Evolutionary conservation across 148 eudicot genomes (phyloP), one percentile per base, ranked within the genome.

Genomic region (Rhododendron molle): DNA sequence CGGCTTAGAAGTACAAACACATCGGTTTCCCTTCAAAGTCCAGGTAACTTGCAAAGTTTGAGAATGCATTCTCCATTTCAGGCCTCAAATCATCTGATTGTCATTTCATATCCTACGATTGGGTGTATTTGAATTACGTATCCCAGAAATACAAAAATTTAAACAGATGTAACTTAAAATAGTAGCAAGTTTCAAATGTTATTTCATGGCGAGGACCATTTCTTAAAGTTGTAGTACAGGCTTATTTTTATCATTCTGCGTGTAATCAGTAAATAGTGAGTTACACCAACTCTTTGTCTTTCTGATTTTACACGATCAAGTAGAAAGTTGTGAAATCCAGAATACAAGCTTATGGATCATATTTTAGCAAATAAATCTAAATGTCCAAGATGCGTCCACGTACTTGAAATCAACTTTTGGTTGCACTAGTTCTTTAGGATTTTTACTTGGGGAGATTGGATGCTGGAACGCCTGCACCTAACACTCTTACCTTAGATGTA

Each of bases 11-110:
- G 90, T 92, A 73, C 81, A 86, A 62, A 92, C 93, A 2, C 89
- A 86, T 82, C 92, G 93, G 36, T 92, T 92, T 83, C 88, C 93
- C 65, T 92, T 92, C 86, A 92, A 90, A 90, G 86, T 77, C 84
- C 88, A 84, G 91, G 92, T 92, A 47, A 74, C 34, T 7, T 73
- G 44, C 26, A 74, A 20, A 28, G 60, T 83, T 50, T 28, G 30
- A 44, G 26, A 69, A 82, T n/a, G 76, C 84, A 40, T 72, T 72
- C 77, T 47, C 52, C 54, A 47, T 26, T 50, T 79, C 43, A 28
- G 43, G 26, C 14, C 23, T 52, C n/a, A 15, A 52, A 32, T 34
- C 20, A 56, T 56, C 44, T 62, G 14, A 49, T 56, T 56, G n/a
- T 47, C 40, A 6, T 26, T 80, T 78, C 69, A 20, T 54, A 20